Evolutionary conservation across 768 basidiomycete genomes (phyloP).

Genomic region (Pilatotrama ljubarskyi): DNA sequence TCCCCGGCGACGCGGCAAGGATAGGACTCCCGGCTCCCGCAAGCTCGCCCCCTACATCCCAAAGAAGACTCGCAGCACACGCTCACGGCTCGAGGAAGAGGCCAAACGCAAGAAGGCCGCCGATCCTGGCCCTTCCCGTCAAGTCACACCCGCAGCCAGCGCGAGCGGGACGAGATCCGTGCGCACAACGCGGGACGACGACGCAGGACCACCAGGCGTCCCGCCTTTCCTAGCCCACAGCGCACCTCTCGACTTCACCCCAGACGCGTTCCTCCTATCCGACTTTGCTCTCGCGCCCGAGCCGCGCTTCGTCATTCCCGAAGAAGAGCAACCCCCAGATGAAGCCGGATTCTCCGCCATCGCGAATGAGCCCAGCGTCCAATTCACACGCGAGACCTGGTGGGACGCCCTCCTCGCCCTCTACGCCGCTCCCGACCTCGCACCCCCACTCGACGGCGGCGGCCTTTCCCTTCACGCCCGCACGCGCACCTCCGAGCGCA

Average conservation of each 20-base stretch:
- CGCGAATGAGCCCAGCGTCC: constrained; percentile 55
- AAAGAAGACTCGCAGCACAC: not conserved
- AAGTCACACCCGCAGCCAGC: not conserved
- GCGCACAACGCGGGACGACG: not conserved
- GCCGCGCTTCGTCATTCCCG: not conserved
- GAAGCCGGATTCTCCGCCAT: not conserved
- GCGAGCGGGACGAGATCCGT: not conserved
- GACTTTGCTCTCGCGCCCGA: not conserved
- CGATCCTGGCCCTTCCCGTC: not conserved
- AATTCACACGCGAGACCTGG: constrained; percentile 72
- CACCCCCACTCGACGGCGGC: not conserved
- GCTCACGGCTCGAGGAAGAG: not conserved
- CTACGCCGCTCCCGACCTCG: constrained; percentile 35
- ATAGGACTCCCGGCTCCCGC: not conserved
- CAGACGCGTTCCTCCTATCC: not conserved
- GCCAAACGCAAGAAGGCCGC: not conserved
- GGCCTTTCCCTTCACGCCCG: constrained; percentile 36
- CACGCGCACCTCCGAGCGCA: constrained; percentile 41
- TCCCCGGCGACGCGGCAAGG: not conserved
- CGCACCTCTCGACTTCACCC: too few species aligned
- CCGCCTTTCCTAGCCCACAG: too few species aligned
- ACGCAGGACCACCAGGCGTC: too few species aligned
- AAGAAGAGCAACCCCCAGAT: not conserved
- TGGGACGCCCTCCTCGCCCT: constrained; percentile 70
- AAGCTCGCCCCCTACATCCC: constrained; percentile 2